Evolutionary conservation across 1,139 yeast species (phyloP), one percentile per base, ranked within the genome.

Genomic region (Candida tropicalis): DNA sequence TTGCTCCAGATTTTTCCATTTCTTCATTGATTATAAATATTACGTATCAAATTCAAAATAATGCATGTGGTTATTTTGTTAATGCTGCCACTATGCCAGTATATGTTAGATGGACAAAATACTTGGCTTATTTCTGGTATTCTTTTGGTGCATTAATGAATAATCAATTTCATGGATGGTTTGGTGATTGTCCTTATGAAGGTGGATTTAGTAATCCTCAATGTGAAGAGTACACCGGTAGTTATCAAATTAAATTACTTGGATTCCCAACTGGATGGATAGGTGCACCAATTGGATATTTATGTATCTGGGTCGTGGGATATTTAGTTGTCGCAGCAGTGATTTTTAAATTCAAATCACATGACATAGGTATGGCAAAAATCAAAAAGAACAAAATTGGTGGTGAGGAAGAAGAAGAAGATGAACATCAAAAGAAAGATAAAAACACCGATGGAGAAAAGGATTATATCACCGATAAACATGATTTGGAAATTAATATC

Each of bases 41-140:
- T 40, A 75, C 81, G 45, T 85, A 81, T 57, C 88, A 90, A 33
- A 62, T 85, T 24, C 90, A 87, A 57, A 81, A 87, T 40, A 78
- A 84, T 71, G 88, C 90, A 0, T 84, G 90, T 62, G 96, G 96
- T 0, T 87, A 81, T 61, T 87, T 86, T 55, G 87, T 84, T 16
- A 87, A 86, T 60, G 81, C 91, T 0, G 68, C 73, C 13, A 74
- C 82, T 1, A 77, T 87, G 83, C 96, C 96, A 0, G 95, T 87
- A 3, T 88, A 88, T 56, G 95, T 88, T 4, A 73, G 91, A 29
- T 88, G 96, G 96, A 73, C 83, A 5, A 86, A 84, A 56, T 88
- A 87, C 60, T 63, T 82, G 41, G 82, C 91, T 0, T 84, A 81
- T 55, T 77, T 85, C 45, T 88, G 93, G 87, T 87, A 85, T 55